These are phyloP conservation scores for Wallacemonas sp. DNA, from an alignment of 208 protist genomes.

Conservation along the genomic window DNA sequence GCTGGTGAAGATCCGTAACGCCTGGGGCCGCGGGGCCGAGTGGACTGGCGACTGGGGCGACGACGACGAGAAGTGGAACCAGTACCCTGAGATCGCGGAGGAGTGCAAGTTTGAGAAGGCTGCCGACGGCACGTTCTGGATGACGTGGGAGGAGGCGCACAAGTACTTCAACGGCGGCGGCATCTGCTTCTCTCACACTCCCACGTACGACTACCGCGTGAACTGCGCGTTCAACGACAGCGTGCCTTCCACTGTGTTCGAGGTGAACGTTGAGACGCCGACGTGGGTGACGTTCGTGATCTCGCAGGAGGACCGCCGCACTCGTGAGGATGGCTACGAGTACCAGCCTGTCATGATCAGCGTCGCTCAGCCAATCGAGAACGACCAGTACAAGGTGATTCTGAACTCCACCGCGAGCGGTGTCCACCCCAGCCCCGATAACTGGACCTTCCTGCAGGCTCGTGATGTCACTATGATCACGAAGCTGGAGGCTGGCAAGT, in stretches of 20 bases:
- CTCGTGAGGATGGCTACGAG: conserved; percentile 32
- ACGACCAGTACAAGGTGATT: conserved; percentile 63
- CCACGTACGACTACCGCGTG: conserved; percentile 78
- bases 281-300: conserved; percentile 74
- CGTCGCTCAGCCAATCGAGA: conserved; percentile 52
- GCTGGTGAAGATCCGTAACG: conserved; percentile 76
- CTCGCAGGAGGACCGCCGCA: conserved; percentile 76
- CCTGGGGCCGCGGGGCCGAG: conserved; percentile 55
- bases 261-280: conserved; percentile 60
- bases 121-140: conserved; percentile 80
- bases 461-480: conserved; percentile 76
- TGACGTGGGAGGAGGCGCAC: conserved; percentile 67
- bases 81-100: conserved; percentile 70
- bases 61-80: conserved; percentile 70
- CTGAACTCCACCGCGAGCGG: conserved; percentile 78
- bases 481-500: conserved; percentile 69
- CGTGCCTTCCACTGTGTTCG: conserved; percentile 65
- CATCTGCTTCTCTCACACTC: conserved; percentile 68
- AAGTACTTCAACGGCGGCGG: conserved; percentile 88
- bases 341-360: conserved; percentile 87
- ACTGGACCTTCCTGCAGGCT: conserved; percentile 82
- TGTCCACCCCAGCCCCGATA: conserved; percentile 50
- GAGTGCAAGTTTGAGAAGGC: conserved; percentile 61
- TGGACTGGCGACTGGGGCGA: conserved; percentile 83
- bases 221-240: conserved; percentile 65